Base-by-base conservation (phyloP, 768 basidiomycete species). In the Nevesoporus exiguus region DNA sequence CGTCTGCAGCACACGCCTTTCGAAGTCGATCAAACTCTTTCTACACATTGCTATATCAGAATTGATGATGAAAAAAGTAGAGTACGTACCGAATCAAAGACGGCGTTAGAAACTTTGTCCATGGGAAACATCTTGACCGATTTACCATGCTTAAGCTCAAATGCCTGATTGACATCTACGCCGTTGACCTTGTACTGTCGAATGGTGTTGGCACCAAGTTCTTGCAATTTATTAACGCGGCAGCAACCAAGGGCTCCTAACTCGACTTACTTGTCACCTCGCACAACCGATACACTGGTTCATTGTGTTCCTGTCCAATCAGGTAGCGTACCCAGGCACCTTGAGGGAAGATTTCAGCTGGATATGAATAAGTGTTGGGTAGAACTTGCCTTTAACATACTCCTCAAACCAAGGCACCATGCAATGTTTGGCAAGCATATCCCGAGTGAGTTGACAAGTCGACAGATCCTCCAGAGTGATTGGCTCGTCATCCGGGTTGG, bases 311-410 rank as follows among this genome's bases (percentile, higher is more conserved):
- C 2, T 74, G 60, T 0, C 90, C 91, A 58, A 95, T 84, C 36
- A 90, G 74, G 65, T 90, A 88, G 36, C 95, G 82, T 10, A 98
- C 93, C 83, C 86, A 98, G 24, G 83, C 82, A 43, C 87, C 94
- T 93, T 14, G 59, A 40, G 7, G 29, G 30, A 21, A 42, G 15
- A 45, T 47, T 58, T 59, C 34, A 58, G 53, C 47, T 36, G 7
- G 57, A 43, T 22, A 46, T 4, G 47, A n/a, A 47, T 25, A 25
- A 8, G 8, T 2, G 37, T 17, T 29, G 33, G n/a, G 37, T 44
- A 36, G 3, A 14, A 56, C 78, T 56, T 59, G 85, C 95, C 88
- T 69, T 83, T 83, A 30, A 89, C 79, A 68, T 85, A 88, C 24
- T 93, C 86, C 58, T 87, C 84, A 66, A 98, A 98, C 83, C 89